Evolutionary conservation across 208 protist genomes (phyloP).

Genomic region (Herpetomonas muscarum): DNA sequence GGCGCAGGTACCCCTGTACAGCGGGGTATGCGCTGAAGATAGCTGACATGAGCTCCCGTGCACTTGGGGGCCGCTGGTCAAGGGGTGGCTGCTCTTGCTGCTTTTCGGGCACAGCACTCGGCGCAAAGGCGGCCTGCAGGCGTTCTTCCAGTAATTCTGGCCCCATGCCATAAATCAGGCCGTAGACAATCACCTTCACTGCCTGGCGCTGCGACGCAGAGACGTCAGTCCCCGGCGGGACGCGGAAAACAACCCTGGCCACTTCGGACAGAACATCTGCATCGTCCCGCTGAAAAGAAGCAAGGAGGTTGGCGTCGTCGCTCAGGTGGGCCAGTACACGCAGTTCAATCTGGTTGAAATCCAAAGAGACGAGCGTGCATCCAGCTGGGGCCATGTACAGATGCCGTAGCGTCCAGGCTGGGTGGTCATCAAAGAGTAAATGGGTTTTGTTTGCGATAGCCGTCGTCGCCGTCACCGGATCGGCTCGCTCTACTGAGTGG

Average conservation of each 20-base stretch:
- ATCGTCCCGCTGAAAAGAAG: conserved; percentile 28
- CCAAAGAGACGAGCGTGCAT: conserved; percentile 69
- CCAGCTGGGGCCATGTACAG: conserved; percentile 59
- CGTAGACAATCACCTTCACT: conserved; percentile 85
- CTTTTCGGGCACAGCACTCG: neutral
- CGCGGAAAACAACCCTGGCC: conserved; percentile 33
- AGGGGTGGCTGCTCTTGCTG: neutral
- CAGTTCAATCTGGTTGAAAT: conserved; percentile 84
- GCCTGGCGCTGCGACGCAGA: conserved; percentile 39
- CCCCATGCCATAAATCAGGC: conserved; percentile 88
- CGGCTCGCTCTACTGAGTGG: neutral
- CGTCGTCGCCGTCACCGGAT: conserved; percentile 1
- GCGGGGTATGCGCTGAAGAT: conserved; percentile 64
- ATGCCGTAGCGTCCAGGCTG: conserved; percentile 56
- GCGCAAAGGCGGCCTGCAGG: conserved; percentile 12
- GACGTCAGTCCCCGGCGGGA: conserved; percentile 22
- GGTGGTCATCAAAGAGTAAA: conserved; percentile 26
- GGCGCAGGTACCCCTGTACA: conserved; percentile 49
- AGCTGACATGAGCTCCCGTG: conserved; percentile 34
- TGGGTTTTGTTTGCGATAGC: neutral
- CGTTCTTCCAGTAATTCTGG: conserved; percentile 48
- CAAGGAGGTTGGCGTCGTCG: conserved; percentile 45
- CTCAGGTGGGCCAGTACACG: conserved; percentile 77
- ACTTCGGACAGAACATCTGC: conserved; percentile 50
- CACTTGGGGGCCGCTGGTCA: neutral